Evolutionary conservation across 139 green algal species (phyloP), one percentile per base, ranked within the genome.

Genomic region (Tetradesmus obliquus): DNA sequence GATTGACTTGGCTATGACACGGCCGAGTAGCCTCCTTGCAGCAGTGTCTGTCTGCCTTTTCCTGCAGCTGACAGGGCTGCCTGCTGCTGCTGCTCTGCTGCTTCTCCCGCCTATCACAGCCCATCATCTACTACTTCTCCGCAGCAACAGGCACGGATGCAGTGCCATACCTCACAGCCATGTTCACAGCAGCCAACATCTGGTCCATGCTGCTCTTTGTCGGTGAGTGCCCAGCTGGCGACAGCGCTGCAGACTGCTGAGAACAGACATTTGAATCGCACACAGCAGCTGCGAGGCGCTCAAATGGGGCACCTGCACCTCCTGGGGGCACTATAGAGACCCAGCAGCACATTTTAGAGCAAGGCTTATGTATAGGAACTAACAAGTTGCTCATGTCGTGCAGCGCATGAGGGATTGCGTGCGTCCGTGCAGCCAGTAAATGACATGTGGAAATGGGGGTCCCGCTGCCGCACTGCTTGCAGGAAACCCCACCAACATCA

Each of bases 401-500:
- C 15, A 57, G 54, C 82, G 3, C 15, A 8, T 9, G 8, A 66
- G 57, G 0, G 57, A 66, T 13, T 71, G 9, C 60, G 32, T 45
- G 32, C 32, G 32, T 8, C 8, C 24, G 10, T 86, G 45, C 10
- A 45, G 32, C 32, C 32, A 45, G 32, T 45, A 45, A 45, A 45
- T 45, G 32, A 45, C 32, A 45, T 45, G 32, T 45, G 32, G 32
- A 45, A 45, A 45, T 45, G 32, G 32, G 2, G 17, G 10, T 72
- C 10, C 62, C 2, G 66, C 17, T 76, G 17, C 12, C n/a, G 3
- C 10, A 5, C 10, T 72, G 15, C 66, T 76, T 89, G 84, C 51
- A 86, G 86, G 92, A 45, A 95, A 94, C 90, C 94, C 94, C 22
- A 95, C 94, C 66, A 95, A 95, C 91, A 93, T 95, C 72, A 95